Evolutionary conservation across 495 filamentous ascomycete genomes (phyloP), one percentile per base, ranked within the genome.

Genomic region (Aspergillus egyptiacus): DNA sequence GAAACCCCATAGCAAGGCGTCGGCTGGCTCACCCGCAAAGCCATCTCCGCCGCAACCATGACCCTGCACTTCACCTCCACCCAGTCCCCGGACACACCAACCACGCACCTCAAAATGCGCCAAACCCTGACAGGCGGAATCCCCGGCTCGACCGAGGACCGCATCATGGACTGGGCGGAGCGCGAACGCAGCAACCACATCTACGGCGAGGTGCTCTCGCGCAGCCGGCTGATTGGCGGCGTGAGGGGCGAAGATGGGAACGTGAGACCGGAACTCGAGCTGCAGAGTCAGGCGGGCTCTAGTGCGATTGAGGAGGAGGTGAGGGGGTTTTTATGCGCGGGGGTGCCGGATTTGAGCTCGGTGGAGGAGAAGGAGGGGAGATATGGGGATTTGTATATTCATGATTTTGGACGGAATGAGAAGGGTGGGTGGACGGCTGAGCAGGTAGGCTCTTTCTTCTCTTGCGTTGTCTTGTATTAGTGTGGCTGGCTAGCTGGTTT

Each of bases 1-100:
- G n/a, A n/a, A n/a, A n/a, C n/a, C n/a, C n/a, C n/a, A n/a, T 19
- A 46, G 41, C 50, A 52, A 52, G 50, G 50, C 34, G 50, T 52
- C 34, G 50, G 50, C 40, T 52, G 50, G 50, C 23, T 52, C 0
- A 52, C 42, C 2, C 41, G 50, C 20, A 52, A 52, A 25, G 50
- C 8, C 1, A 52, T 52, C 32, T 34, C 42, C 41, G 42, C 50
- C 3, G 50, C 50, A 28, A 39, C 41, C 6, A 25, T 46, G 9
- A 52, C 50, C 24, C 22, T 52, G 23, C 33, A 40, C 8, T 46
- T 46, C 50, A 46, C 22, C 15, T 28, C 50, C 0, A 7, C 48
- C 13, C 10, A 27, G 2, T 35, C 48, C 1, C 25, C 40, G 2
- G 13, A 3, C 18, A 6, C 8, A 1, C 20, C 28, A 5, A 30